Base-by-base conservation (phyloP, 2,329 filamentous ascomycete species). In the Penicillium expansum region DNA sequence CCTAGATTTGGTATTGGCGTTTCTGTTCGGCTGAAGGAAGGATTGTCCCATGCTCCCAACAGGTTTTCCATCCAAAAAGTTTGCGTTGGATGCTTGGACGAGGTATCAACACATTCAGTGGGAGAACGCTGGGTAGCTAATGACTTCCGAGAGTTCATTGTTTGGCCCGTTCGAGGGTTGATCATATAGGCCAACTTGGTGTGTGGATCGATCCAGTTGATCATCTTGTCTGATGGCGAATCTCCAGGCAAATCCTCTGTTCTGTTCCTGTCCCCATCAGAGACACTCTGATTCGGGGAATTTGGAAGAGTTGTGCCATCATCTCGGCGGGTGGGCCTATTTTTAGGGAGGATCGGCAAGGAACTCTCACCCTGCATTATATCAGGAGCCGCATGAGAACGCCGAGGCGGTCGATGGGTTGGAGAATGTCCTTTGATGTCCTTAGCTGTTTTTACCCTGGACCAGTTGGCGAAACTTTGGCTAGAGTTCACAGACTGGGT, bases 31-130 rank as follows among this genome's bases (percentile, higher is more conserved):
- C 80, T 74, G 69, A 95, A 96, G 0, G 90, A 77, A 0, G 91
- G 90, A 57, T 92, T 96, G 9, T 88, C 74, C 90, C 91, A 96
- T 9, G 77, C 79, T 35, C 79, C 71, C 1, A 91, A 72, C 7
- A 93, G 65, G 7, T 80, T 75, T 9, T 80, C 77, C 3, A 92
- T 74, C 88, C 88, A 91, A 10, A 71, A 62, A n/a, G 60, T 66
- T 16, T 62, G 57, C 6, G 49, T 49, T 22, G 52, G 45, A 9
- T 27, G 11, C 29, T 45, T 45, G 10, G 33, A 33, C 5, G 20
- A 22, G 16, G 2, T 1, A 24, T 41, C 29, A 10, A 35, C n/a
- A 8, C 11, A 55, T 55, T 22, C 61, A 14, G 62, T 59, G 29
- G 44, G 61, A 24, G 63, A 62, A 29, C 59, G 59, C 24, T 27